Percentiles rank a stretch among this genome's conserved stretches.
phyloP scores from a whole-genome alignment of 805 yeast genomes.

The Wickerhamomyces rabaulensis region DNA sequence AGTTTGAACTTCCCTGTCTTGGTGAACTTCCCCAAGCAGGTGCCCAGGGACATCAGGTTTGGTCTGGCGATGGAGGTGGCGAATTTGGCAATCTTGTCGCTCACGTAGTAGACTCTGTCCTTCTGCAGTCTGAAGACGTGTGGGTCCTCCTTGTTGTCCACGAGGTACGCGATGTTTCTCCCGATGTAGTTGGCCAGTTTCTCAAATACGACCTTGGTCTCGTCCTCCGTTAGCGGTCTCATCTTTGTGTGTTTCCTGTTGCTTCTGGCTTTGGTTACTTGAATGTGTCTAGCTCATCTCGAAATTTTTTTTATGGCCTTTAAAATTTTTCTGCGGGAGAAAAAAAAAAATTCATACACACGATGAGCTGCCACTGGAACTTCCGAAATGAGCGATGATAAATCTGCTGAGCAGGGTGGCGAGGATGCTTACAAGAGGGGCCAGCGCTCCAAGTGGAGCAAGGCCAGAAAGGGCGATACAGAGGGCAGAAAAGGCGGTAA shows the following conservation, averaged over 20 bases:
- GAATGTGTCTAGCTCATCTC: neutral
- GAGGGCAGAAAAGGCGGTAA: conserved; percentile 10
- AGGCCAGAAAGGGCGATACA: conserved; percentile 23
- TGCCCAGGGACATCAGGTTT: conserved; percentile 87
- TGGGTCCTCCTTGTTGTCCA: conserved; percentile 74
- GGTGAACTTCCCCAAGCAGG: conserved; percentile 94
- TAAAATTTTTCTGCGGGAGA: neutral
- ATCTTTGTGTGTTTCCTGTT: conserved; percentile 34
- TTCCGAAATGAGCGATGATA: conserved; percentile 21
- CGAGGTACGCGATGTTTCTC: conserved; percentile 83
- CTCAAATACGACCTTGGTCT: conserved; percentile 92
- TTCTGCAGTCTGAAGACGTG: conserved; percentile 95
- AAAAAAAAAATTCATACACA: neutral
- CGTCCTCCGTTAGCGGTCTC: conserved; percentile 97
- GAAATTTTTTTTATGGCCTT: neutral
- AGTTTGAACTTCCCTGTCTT: conserved; percentile 95
- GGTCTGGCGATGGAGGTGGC: conserved; percentile 90
- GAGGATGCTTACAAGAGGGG: conserved; percentile 34
- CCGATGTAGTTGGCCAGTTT: conserved; percentile 96
- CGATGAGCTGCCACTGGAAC: neutral
- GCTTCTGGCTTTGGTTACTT: neutral
- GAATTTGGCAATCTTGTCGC: conserved; percentile 72
- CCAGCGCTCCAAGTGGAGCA: conserved; percentile 31
- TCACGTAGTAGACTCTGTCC: conserved; percentile 91
- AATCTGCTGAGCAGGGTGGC: conserved; percentile 27